phyloP scores from a whole-genome alignment of 2,329 filamentous ascomycete genomes.

The Sclerotinia nivalis region DNA sequence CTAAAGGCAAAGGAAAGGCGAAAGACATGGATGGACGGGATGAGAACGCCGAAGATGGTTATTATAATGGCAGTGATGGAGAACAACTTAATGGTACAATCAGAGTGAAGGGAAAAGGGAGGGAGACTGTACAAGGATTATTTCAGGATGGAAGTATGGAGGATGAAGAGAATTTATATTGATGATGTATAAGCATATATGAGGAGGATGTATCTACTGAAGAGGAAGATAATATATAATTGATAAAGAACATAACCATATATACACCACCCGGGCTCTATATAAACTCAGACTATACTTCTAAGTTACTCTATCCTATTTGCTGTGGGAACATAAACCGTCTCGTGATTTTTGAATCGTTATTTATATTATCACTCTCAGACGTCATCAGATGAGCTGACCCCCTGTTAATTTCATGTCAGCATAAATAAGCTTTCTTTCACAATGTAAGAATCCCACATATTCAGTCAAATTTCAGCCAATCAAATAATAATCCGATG shows the following conservation, averaged over 20 bases:
- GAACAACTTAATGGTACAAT: constrained; percentile 18
- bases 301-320: background rate
- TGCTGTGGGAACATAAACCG: background rate
- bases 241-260: background rate
- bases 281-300: background rate
- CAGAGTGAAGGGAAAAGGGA: constrained; percentile 46
- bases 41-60: constrained; percentile 39
- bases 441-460: constrained; percentile 5
- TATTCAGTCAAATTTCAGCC: background rate
- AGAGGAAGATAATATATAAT: background rate
- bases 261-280: background rate
- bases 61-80: constrained; percentile 26
- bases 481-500: background rate
- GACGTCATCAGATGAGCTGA: background rate
- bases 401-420: background rate
- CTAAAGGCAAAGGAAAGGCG: constrained; percentile 41
- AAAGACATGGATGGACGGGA: constrained; percentile 43
- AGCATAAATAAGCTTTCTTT: constrained; percentile 5
- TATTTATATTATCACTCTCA: background rate
- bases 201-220: background rate
- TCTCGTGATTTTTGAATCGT: background rate
- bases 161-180: constrained; percentile 44
- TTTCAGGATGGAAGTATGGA: constrained; percentile 33
- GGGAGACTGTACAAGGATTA: constrained; percentile 46
- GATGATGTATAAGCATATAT: constrained; percentile 9